A percentile compares a stretch with the other conserved stretches of the same genome.
These are phyloP conservation scores for Mallotus repandus DNA, from an alignment of 441 rosid species.

Conservation along the genomic window DNA sequence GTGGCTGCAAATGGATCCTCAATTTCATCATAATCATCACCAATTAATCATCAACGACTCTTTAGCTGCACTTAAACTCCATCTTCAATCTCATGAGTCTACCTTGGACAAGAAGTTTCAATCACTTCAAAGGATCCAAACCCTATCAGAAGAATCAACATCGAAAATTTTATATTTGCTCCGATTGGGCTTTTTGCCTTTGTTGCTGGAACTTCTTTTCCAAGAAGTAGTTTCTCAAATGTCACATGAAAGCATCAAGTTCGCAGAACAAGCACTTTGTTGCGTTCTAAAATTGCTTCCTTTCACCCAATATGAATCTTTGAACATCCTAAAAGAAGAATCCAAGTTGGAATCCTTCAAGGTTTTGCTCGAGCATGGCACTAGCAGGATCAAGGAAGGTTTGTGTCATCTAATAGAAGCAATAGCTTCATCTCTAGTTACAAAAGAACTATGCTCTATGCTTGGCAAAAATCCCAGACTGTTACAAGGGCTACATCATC, in stretches of 20 bases:
- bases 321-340: constrained; percentile 40
- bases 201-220: constrained; percentile 37
- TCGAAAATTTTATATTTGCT: constrained; percentile 27
- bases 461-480: constrained; percentile 30
- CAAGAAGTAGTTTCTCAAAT: constrained; percentile 22
- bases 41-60: constrained; percentile 6
- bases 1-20: constrained; percentile 41
- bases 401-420: constrained; percentile 41
- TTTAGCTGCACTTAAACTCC: constrained; percentile 34
- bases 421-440: constrained; percentile 39
- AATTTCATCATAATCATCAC: constrained; percentile 13
- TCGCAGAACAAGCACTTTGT: constrained; percentile 35
- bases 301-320: constrained; percentile 24
- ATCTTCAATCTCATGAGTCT: constrained; percentile 34
- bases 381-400: constrained; percentile 26
- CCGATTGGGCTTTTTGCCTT: constrained; percentile 48
- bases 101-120: constrained; percentile 31
- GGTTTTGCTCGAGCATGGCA: constrained; percentile 39
- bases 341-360: constrained; percentile 34
- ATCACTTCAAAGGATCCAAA: constrained; percentile 26
- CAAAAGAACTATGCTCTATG: constrained; percentile 34
- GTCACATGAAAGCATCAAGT: constrained; percentile 27
- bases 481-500: constrained; percentile 25
- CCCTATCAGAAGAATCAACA: constrained; percentile 29
- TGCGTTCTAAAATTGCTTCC: constrained; percentile 37